Conservation (phyloP, 2,329 filamentous ascomycete genomes). For the Penicillium sp. region DNA sequence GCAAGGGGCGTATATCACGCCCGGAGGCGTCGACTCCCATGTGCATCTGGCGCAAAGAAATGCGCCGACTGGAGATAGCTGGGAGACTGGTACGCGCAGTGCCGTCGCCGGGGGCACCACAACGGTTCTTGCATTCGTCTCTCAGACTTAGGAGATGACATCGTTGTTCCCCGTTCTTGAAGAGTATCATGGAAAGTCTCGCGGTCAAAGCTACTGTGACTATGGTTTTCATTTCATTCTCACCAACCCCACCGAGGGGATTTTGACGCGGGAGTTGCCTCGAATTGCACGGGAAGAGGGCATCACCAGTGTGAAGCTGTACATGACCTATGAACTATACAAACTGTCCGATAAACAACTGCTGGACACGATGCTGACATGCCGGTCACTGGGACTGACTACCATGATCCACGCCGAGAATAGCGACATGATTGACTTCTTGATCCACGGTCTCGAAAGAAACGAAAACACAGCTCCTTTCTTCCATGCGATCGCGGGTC, state of each 20-base stretch:
- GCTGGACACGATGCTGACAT: slow-evolving; percentile 1
- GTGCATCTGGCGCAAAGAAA: slow-evolving; percentile 7
- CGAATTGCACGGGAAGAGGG: background rate
- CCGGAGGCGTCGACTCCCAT: slow-evolving; percentile 5
- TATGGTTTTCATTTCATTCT: slow-evolving; percentile 7
- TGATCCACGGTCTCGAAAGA: slow-evolving; percentile 3
- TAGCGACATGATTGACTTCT: slow-evolving; percentile 4
- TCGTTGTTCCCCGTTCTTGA: slow-evolving; percentile 2
- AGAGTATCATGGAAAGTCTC: background rate
- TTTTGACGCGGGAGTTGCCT: background rate
- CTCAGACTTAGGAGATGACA: slow-evolving; percentile 2
- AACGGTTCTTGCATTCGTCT: slow-evolving; percentile 3
- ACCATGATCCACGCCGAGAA: slow-evolving; percentile 10
- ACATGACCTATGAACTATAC: slow-evolving; percentile 7
- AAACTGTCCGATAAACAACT: slow-evolving; percentile 1
- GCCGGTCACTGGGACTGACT: slow-evolving; percentile 1
- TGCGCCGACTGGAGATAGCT: slow-evolving; percentile 2
- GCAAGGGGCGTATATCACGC: slow-evolving; percentile 4
- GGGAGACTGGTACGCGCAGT: slow-evolving; percentile 41
- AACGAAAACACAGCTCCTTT: background rate
- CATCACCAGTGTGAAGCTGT: slow-evolving; percentile 6
- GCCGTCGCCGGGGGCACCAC: slow-evolving; percentile 54
- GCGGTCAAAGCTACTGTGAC: slow-evolving; percentile 1
- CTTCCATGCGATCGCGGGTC: slow-evolving; percentile 4
- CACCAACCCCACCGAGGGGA: slow-evolving; percentile 1